Evolutionary conservation across 352 stramenopile genomes (phyloP), one percentile per base, ranked within the genome.

Genomic region (Globisporangium nunn): DNA sequence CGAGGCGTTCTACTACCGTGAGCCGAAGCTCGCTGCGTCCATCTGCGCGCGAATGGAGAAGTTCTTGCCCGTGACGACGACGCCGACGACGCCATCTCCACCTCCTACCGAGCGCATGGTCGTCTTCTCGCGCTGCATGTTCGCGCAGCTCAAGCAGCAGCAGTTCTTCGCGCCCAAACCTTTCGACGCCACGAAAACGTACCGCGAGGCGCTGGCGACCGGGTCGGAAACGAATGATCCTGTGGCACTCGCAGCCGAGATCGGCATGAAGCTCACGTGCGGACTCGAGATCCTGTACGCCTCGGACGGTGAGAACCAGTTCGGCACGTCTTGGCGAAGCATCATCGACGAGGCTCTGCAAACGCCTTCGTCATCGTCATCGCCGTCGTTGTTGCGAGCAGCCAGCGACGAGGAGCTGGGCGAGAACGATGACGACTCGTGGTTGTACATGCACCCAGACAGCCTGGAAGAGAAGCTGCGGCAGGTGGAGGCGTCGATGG

Each of bases 141-240:
- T 87, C 52, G 85, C 85, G 28, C 79, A 93, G 65, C 63, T 93
- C 31, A 89, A 85, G 63, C 79, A 91, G 56, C 85, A 94, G 60
- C 56, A 74, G 28, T 91, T 93, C 53, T 76, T 70, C 52, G 62
- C 81, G 6, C 85, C 82, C 0, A 85, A 85, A 43, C 52, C 67
- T 23, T 93, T 93, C 57, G 58, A 74, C 0, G 29, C 61, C 8
- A 35, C 15, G 11, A 31, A 46, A 29, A 6, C 41, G 67, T 63
- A 58, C 54, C 29, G 58, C 57, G n/a, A 69, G 63, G 50, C 48
- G 50, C 55, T 61, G 63, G 30, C 40, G 59, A 14, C 44, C 63
- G 45, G 59, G 5, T 11, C n/a, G 29, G 6, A 64, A 18, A 43
- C 12, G 8, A 5, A 2, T 35, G 37, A 52, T 18, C 39, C 35